Percentiles rank a stretch among this genome's conserved stretches.
These are phyloP conservation scores for Euphorbia peplus DNA, from an alignment of 345 rosid species.

Conservation along the genomic window DNA sequence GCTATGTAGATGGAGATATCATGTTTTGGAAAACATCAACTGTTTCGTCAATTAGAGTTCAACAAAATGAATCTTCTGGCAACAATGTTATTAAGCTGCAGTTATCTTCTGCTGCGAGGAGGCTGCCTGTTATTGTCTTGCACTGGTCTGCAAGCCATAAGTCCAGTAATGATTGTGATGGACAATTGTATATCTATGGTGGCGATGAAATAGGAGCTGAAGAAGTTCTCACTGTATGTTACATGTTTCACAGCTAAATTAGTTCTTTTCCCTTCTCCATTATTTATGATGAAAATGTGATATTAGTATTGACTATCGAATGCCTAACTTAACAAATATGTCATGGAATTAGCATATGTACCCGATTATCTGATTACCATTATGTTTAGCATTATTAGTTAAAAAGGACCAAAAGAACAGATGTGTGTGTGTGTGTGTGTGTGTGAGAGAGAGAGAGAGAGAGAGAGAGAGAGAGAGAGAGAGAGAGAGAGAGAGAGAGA, in stretches of 20 bases:
- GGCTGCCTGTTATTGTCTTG: slow-evolving; percentile 76
- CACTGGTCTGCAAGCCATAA: slow-evolving; percentile 52
- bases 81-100: slow-evolving; percentile 62
- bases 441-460: no score
- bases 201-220: slow-evolving; percentile 83
- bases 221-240: slow-evolving; percentile 72
- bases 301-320: neutral
- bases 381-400: neutral
- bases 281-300: neutral
- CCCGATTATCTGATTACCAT: neutral
- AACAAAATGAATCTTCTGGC: slow-evolving; percentile 39
- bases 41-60: slow-evolving; percentile 32
- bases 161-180: slow-evolving; percentile 43
- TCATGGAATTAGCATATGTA: neutral
- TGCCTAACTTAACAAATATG: neutral
- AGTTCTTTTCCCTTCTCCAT: neutral
- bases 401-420: no score
- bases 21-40: slow-evolving; percentile 62
- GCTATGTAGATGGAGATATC: slow-evolving; percentile 88
- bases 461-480: no score
- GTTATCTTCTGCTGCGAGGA: slow-evolving; percentile 61
- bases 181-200: slow-evolving; percentile 77
- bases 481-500: no score
- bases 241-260: slow-evolving; percentile 11
- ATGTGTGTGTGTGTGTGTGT: no score